Conservation (phyloP, 2,329 filamentous ascomycete genomes). For the Nannizziopsis barbatae region DNA sequence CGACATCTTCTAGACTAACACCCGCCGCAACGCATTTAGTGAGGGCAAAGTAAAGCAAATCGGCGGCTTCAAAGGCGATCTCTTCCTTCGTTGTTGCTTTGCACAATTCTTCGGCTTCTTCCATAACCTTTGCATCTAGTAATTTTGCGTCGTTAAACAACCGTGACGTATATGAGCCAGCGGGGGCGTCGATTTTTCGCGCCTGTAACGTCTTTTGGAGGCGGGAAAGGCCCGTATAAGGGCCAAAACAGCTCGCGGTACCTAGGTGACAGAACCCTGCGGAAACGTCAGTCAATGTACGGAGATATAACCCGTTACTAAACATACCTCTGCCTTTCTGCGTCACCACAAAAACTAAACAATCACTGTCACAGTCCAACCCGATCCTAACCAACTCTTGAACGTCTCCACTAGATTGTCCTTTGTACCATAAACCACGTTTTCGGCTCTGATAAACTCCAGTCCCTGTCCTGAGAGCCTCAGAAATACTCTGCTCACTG, state of each 20-base stretch:
- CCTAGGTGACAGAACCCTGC: constrained; percentile 81
- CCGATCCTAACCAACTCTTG: constrained; percentile 78
- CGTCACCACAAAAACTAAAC: constrained; percentile 75
- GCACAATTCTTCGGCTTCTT: constrained; percentile 92
- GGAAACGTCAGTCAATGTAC: background rate
- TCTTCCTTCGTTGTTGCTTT: constrained; percentile 72
- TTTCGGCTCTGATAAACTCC: constrained; percentile 96
- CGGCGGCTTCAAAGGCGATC: constrained; percentile 86
- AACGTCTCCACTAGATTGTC: constrained; percentile 83
- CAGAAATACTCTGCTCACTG: constrained; percentile 76
- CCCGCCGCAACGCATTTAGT: constrained; percentile 79
- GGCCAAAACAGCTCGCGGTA: constrained; percentile 84
- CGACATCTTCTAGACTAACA: constrained; percentile 77
- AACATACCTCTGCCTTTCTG: constrained; percentile 63
- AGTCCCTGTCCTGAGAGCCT: constrained; percentile 67
- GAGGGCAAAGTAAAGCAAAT: constrained; percentile 90
- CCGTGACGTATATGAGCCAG: constrained; percentile 84
- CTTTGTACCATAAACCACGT: constrained; percentile 92
- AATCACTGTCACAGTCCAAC: constrained; percentile 88
- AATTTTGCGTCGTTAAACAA: constrained; percentile 88
- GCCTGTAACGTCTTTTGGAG: constrained; percentile 78
- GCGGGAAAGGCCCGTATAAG: constrained; percentile 66
- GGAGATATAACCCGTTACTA: background rate
- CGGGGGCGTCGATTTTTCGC: constrained; percentile 70
- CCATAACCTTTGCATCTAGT: constrained; percentile 90